Evolutionary conservation across 805 yeast genomes (phyloP).

Genomic region (Saturnispora quitensis): DNA sequence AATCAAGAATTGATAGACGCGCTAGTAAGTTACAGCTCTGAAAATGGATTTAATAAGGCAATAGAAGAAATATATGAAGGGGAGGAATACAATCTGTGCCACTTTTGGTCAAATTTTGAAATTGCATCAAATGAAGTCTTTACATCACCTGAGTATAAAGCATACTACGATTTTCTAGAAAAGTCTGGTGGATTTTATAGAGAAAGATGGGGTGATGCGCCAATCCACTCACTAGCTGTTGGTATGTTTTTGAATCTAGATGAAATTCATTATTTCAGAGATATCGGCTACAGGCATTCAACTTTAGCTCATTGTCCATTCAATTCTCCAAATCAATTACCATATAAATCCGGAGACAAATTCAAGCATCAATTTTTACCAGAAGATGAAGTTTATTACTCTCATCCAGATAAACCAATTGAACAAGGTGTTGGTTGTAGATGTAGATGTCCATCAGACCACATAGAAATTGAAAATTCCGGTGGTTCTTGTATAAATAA

Average conservation of each 20-base stretch:
- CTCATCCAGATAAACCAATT: constrained; percentile 16
- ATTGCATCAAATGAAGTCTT: constrained; percentile 78
- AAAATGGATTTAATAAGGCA: constrained; percentile 23
- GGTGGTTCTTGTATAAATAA: constrained; percentile 41
- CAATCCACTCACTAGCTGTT: constrained; percentile 81
- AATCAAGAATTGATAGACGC: constrained; percentile 28
- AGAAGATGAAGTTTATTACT: constrained; percentile 32
- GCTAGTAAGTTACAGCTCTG: constrained; percentile 32
- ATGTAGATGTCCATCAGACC: constrained; percentile 63
- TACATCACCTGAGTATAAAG: constrained; percentile 51
- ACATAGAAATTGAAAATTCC: constrained; percentile 48
- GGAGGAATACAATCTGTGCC: constrained; percentile 69
- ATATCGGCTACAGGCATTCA: constrained; percentile 83
- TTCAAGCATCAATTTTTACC: constrained; percentile 28
- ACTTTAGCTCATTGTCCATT: constrained; percentile 77
- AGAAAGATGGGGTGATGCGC: constrained; percentile 98
- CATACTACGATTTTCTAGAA: constrained; percentile 64
- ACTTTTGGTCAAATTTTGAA: constrained; percentile 91
- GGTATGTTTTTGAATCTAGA: constrained; percentile 61
- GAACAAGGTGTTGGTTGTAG: constrained; percentile 55
- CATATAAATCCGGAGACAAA: constrained; percentile 29
- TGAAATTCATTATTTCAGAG: constrained; percentile 85
- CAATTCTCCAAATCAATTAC: constrained; percentile 48
- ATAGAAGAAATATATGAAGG: constrained; percentile 52
- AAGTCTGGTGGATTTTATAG: constrained; percentile 71